phyloP scores from a whole-genome alignment of 495 filamentous ascomycete species.

The Usnea hakonensis region DNA sequence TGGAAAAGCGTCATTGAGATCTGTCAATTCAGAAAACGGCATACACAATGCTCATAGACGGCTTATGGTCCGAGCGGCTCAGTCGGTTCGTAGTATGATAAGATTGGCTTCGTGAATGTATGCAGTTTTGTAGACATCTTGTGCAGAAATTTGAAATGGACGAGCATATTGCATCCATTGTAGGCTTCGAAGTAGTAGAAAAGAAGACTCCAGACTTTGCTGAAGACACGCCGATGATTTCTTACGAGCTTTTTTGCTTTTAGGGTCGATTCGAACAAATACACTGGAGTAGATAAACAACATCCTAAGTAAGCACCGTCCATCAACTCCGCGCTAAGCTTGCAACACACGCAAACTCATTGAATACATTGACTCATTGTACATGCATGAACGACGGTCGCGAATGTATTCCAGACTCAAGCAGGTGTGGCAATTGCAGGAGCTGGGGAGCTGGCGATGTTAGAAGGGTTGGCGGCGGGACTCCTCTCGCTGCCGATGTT shows the following conservation, averaged over 20 bases:
- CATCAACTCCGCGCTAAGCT: conserved; percentile 11
- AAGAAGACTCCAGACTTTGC: not conserved
- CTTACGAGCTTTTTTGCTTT: not conserved
- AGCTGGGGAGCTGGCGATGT: conserved; percentile 39
- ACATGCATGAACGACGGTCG: not conserved
- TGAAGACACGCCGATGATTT: not conserved
- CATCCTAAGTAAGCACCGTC: conserved; percentile 1
- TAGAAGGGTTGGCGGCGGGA: conserved; percentile 47
- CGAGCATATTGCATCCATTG: not conserved
- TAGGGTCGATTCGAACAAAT: not conserved
- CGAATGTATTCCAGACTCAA: not conserved
- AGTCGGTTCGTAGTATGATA: not conserved
- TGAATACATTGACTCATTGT: not conserved
- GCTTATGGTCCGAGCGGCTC: not conserved
- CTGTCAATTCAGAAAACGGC: not conserved
- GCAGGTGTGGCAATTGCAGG: conserved; percentile 38
- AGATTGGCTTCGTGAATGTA: not conserved
- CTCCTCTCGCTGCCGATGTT: conserved; percentile 67
- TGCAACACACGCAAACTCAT: not conserved
- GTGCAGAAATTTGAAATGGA: not conserved
- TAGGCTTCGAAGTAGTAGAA: not conserved
- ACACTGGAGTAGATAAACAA: not conserved
- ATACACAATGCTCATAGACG: not conserved
- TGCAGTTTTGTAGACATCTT: not conserved
- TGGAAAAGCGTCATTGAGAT: not conserved